phyloP scores from a whole-genome alignment of 1,284 basidiomycete species.

The Sporisorium reilianum region DNA sequence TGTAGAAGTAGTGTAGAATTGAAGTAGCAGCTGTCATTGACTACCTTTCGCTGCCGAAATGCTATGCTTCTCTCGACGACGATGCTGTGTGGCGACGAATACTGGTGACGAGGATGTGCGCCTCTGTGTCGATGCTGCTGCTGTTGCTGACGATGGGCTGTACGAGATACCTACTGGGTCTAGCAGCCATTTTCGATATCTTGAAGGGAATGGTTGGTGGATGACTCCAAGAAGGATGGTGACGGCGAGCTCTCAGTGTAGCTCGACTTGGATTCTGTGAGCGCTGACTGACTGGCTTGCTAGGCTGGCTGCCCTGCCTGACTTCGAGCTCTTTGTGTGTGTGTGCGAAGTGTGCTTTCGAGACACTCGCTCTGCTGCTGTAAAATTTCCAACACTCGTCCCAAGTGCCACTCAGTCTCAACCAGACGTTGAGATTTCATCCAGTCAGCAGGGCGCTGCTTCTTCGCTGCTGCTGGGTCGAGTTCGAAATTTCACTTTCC shows the following conservation, averaged over 20 bases:
- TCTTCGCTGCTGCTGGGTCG: neutral
- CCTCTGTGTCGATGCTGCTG: constrained; percentile 11
- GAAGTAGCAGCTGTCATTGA: neutral
- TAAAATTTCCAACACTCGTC: neutral
- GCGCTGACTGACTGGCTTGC: neutral
- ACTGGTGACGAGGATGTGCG: constrained; percentile 1
- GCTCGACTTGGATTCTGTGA: constrained; percentile 16
- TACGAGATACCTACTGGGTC: constrained; percentile 56
- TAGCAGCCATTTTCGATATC: constrained; percentile 62
- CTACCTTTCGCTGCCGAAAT: neutral
- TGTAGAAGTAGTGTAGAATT: neutral
- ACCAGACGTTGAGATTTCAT: neutral
- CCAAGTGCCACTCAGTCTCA: neutral
- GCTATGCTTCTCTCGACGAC: neutral
- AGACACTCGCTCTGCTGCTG: constrained; percentile 20
- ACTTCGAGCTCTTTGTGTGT: neutral
- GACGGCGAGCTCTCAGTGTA: constrained; percentile 45
- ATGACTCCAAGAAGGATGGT: constrained; percentile 51
- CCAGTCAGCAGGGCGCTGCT: neutral
- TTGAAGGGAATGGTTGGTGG: constrained; percentile 57
- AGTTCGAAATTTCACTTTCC: neutral
- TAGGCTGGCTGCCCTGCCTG: neutral
- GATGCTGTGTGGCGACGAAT: constrained; percentile 7
- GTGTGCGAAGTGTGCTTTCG: neutral
- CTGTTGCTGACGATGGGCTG: constrained; percentile 21